Conservation (phyloP, 2,329 filamentous ascomycete genomes). For the Alternaria gansuensis region DNA sequence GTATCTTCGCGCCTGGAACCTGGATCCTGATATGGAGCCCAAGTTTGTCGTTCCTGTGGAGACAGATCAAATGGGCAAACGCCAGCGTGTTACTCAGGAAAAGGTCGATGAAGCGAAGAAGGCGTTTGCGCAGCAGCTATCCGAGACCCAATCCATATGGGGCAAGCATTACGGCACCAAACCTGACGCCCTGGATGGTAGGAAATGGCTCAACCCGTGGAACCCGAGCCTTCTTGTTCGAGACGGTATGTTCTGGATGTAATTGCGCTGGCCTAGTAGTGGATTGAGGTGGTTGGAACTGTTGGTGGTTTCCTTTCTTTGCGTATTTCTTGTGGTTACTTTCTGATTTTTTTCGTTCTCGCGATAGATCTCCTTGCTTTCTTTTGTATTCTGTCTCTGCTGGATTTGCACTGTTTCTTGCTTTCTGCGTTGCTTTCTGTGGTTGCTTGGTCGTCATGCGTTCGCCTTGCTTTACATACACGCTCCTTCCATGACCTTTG, state of each 20-base stretch:
- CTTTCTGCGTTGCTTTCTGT: neutral
- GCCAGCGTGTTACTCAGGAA: too few relatives aligned
- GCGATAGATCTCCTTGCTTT: neutral
- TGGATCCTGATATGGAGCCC: too few relatives aligned
- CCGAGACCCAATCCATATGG: too few relatives aligned
- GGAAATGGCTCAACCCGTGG: conserved; percentile 32
- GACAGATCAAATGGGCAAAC: neutral
- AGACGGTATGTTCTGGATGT: conserved; percentile 40
- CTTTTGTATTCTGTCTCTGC: neutral
- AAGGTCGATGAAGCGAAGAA: too few relatives aligned
- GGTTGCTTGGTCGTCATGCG: neutral
- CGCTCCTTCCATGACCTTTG: neutral
- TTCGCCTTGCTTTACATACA: neutral
- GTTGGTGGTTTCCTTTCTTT: neutral
- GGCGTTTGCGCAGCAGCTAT: too few relatives aligned
- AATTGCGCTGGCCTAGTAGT: neutral
- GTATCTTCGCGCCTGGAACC: conserved; percentile 29
- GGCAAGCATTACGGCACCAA: too few relatives aligned
- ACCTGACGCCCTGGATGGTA: too few relatives aligned
- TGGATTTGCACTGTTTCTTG: neutral
- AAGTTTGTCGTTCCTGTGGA: too few relatives aligned
- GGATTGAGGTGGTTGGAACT: neutral
- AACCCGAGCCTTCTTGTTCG: conserved; percentile 21
- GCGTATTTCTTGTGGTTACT: too few relatives aligned
- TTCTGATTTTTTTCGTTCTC: neutral